Base-by-base conservation (phyloP, 164 flowering plant species). In the Hamamelis virginiana region DNA sequence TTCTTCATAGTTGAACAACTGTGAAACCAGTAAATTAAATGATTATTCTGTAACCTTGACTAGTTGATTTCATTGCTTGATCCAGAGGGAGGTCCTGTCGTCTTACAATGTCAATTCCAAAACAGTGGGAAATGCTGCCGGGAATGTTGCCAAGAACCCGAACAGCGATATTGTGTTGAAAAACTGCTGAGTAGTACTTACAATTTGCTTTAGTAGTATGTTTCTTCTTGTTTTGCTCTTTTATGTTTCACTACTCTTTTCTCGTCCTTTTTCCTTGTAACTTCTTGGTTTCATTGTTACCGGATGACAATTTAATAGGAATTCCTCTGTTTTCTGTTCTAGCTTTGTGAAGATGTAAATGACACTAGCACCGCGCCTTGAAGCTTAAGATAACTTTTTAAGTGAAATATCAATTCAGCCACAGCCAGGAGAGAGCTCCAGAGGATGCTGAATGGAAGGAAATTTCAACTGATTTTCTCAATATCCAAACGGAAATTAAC, bases 51-150 rank as follows among this genome's bases (percentile, higher is more conserved):
- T 65, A 33, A 68, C 50, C 16, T 68, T 67, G 33, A 61, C 69
- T 60, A 10, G 69, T 59, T 77, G 38, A 72, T 70, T 56, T 68
- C 57, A 41, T 65, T 69, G 69, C 15, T 69, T 76, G 76, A 22
- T 79, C 64, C 87, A 89, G 90, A 77, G 73, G 68, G 76, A 79
- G 33, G 83, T 77, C 56, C 70, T 89, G 58, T 85, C 87, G 48
- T 81, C 89, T 26, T 78, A 78, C 64, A 89, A 85, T 57, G 68
- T 65, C 62, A 64, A 75, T 45, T 41, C 68, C 43, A 75, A 80
- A 72, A 51, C 80, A 12, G 70, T 75, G 64, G 77, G 69, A 22
- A 70, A 70, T 59, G 62, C 83, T 19, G 75, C 72, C 8, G 84
- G 77, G 55, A 69, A 61, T 53, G 64, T 71, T 69, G 63, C 74